Conservation (phyloP, 768 basidiomycete genomes). For the Agrocybe praecox region DNA sequence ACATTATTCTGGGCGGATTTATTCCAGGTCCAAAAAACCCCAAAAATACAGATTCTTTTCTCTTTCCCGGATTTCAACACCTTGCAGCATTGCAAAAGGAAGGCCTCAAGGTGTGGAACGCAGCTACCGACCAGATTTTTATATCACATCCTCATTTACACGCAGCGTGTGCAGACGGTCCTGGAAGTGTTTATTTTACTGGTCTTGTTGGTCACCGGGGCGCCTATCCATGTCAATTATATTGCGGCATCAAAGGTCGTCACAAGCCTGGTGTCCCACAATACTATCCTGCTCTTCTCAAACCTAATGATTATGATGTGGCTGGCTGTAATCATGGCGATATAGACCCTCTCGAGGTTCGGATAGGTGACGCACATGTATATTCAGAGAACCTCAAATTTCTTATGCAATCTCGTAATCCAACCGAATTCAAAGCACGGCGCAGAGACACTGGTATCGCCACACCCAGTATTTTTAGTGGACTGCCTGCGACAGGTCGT, state of each 20-base stretch:
- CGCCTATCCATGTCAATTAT: constrained; percentile 33
- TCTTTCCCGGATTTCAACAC: constrained; percentile 33
- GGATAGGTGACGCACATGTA: too few species aligned
- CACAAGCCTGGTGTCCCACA: constrained; percentile 25
- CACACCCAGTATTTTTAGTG: constrained; percentile 36
- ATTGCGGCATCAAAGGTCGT: constrained; percentile 29
- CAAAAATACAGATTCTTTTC: constrained; percentile 24
- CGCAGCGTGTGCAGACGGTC: constrained; percentile 25
- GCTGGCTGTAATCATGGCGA: constrained; percentile 11
- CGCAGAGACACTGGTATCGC: constrained; percentile 31
- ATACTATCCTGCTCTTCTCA: constrained; percentile 34
- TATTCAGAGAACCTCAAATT: too few species aligned
- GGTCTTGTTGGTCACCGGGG: constrained; percentile 30
- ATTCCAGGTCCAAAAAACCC: constrained; percentile 32
- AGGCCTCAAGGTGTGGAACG: constrained; percentile 31
- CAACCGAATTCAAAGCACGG: constrained; percentile 5
- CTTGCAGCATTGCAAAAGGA: constrained; percentile 16
- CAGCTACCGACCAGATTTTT: constrained; percentile 9
- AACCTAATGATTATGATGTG: constrained; percentile 28
- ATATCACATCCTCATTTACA: constrained; percentile 9
- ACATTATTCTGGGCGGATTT: constrained; percentile 25
- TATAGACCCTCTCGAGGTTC: too few species aligned
- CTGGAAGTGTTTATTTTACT: constrained; percentile 24
- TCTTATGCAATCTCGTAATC: too few species aligned
- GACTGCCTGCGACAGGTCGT: constrained; percentile 19